A percentile compares a stretch with the other conserved stretches of the same genome.
These are phyloP conservation scores for Auricularia sp. DNA, from an alignment of 768 basidiomycete genomes.

Conservation along the genomic window DNA sequence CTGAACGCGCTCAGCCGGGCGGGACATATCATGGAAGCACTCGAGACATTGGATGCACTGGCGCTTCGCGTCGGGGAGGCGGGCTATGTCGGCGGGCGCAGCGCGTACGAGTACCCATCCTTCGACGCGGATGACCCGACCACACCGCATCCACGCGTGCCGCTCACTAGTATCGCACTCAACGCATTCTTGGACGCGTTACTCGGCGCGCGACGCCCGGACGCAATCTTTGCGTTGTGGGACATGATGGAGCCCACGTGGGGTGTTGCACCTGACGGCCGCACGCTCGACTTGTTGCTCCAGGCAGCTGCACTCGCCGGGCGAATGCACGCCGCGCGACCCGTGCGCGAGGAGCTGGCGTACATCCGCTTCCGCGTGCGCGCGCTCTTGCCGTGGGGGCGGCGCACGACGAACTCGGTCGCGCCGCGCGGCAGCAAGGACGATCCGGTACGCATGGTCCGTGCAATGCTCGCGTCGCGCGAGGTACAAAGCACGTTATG, in stretches of 20 bases:
- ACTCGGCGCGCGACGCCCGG: background rate
- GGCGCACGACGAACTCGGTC: background rate
- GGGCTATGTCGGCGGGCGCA: background rate
- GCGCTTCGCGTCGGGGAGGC: background rate
- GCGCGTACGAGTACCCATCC: background rate
- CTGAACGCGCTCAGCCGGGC: background rate
- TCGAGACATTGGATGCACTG: background rate
- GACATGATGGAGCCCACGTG: background rate
- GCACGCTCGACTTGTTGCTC: background rate
- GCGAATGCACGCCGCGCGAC: background rate
- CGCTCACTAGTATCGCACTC: background rate
- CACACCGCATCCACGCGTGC: background rate
- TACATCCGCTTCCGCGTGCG: slow-evolving; percentile 1
- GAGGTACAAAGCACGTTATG: background rate
- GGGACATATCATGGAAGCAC: background rate
- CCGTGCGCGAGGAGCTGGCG: background rate
- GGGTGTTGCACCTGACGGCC: background rate
- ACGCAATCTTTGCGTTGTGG: background rate
- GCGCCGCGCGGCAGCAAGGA: background rate
- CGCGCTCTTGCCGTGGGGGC: background rate
- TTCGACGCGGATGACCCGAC: background rate
- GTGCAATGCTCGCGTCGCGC: background rate
- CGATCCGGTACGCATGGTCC: background rate
- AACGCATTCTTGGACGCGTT: background rate
- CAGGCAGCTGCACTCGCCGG: background rate